Base-by-base conservation (phyloP, 1,284 basidiomycete genomes). In the Sporisorium exsertum region DNA sequence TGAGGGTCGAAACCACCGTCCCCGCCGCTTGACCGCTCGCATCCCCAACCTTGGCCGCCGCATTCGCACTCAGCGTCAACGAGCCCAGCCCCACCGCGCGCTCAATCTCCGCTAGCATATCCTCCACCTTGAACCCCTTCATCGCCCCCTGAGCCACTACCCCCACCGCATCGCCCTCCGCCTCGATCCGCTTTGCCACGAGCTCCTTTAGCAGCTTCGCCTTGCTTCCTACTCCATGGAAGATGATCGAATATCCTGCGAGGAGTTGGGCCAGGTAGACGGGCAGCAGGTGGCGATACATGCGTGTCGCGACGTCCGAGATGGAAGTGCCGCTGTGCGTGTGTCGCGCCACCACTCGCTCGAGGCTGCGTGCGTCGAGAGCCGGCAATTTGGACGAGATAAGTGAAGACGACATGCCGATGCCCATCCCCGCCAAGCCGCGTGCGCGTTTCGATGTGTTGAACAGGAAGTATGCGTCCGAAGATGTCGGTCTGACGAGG, bases 401-500 rank as follows among this genome's bases (percentile, higher is more conserved):
- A 26, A 70, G 66, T 9, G 51, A 49, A 2, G 63, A 58, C 0
- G 66, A 70, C 1, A 60, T 64, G 20, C 62, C 55, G 52, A 72
- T 72, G 16, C 53, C 58, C 68, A 73, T 70, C 0, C 71, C 71
- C 24, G 73, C 73, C 5, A 64, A 35, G 1, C 70, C 66, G 13
- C 75, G 59, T 0, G 71, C 64, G 1, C 63, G 59, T 50, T 72
- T 72, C 10, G 70, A 73, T 2, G 75, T 65, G 64, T 77, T 77
- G 67, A 73, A 70, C n/a, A 77, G 63, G 10, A 77, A 77, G 66
- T 66, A 77, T 24, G 75, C 75, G 42, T 77, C 75, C 20, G 70
- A 70, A 7, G 66, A 68, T 4, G 75, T 77, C 2, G 75, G 75
- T 37, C 64, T 73, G 45, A 77, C 59, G 22, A 77, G 54, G 26